Evolutionary conservation across 768 basidiomycete species (phyloP), one percentile per base, ranked within the genome.

Genomic region (Aureoboletus auriporus): DNA sequence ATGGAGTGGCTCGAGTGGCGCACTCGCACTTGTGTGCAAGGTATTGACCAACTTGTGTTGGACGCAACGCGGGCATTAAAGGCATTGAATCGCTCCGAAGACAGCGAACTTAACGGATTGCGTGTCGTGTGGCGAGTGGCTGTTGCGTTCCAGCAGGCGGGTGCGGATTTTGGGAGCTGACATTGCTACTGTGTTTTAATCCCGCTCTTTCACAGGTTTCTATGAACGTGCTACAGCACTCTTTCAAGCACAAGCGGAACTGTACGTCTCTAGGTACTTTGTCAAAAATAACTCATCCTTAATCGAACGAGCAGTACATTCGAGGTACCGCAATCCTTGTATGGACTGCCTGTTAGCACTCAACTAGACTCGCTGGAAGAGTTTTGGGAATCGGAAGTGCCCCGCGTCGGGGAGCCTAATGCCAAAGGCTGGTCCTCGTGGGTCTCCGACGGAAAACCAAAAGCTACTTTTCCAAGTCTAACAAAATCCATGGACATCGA

Each of bases 1-100:
- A 76, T 90, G 69, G 84, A 84, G 54, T 92, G 89, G 87, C 59
- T 91, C 3, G 84, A 86, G 53, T 90, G 86, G 86, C 74, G 76
- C 49, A 78, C 87, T 30, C 70, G 81, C 36, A 74, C 56, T 33
- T 69, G 69, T 13, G 67, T 53, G 35, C 65, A 68, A 35, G 79
- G 80, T 2, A 61, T 88, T 27, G 74, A 80, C 34, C 75, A 73
- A 6, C 58, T 86, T 5, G 64, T 83, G 4, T 69, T 73, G 26
- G 81, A 81, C 55, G 79, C 77, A 5, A 57, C 64, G 36, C 71
- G 80, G 28, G 70, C 76, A 14, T 54, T 83, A 37, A 59, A 64
- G 14, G 69, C 71, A 5, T 58, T 88, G 29, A 64, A 67, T 23
- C 49, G 54, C 12, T 63, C 67, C 20, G 71, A 72, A 33, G 68